These are phyloP conservation scores for Colletotrichum falcatum DNA, from an alignment of 2,329 filamentous ascomycete species.

Conservation along the genomic window DNA sequence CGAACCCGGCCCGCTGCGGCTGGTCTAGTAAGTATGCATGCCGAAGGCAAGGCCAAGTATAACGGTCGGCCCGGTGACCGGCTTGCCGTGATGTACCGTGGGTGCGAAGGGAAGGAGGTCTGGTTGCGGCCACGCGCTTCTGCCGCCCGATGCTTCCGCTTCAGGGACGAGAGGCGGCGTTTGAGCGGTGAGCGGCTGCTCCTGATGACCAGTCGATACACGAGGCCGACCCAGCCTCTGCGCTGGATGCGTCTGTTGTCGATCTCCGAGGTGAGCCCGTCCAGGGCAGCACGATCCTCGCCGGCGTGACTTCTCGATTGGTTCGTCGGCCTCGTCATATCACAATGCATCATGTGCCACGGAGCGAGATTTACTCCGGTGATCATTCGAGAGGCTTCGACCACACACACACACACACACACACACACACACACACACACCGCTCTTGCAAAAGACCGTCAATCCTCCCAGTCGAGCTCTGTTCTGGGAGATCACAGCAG, in stretches of 20 bases:
- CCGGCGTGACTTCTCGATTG: constrained; percentile 4
- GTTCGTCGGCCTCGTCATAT: not conserved
- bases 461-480: too few relatives aligned
- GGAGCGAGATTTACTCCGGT: too few relatives aligned
- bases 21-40: not conserved
- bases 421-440: constrained; percentile 1
- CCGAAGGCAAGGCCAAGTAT: not conserved
- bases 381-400: not conserved
- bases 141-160: not conserved
- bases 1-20: not conserved
- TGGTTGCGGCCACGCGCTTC: not conserved
- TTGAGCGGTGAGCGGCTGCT: constrained; percentile 10
- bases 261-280: constrained; percentile 34
- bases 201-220: not conserved
- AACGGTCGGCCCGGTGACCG: not conserved
- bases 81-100: not conserved
- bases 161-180: not conserved
- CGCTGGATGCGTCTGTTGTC: not conserved
- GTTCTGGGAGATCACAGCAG: not conserved
- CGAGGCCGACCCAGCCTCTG: not conserved
- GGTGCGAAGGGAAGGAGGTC: not conserved
- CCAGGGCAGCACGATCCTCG: not conserved
- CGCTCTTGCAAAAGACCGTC: not conserved
- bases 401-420: too few relatives aligned
- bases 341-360: not conserved